phyloP scores from a whole-genome alignment of 805 yeast species.

The Sungouiella thailandica region DNA sequence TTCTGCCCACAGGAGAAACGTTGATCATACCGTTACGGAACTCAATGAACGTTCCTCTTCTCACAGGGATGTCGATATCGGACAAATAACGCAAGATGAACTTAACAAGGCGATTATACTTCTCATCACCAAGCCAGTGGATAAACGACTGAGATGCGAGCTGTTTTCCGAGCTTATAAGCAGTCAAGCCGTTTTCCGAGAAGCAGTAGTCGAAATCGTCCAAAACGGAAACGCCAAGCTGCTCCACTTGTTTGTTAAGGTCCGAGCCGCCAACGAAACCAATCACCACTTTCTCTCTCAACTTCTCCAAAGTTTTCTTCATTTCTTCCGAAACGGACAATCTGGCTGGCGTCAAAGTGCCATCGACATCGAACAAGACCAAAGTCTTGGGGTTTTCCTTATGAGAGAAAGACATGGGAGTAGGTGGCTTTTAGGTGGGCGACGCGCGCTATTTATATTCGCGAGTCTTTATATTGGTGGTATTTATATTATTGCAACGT shows the following conservation, averaged over 20 bases:
- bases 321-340: constrained; percentile 71
- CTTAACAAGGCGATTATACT: constrained; percentile 83
- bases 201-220: constrained; percentile 90
- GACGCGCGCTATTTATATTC: constrained; percentile 4
- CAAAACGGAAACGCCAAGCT: constrained; percentile 76
- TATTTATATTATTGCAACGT: no score
- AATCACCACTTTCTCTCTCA: constrained; percentile 88
- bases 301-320: constrained; percentile 59
- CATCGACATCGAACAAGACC: constrained; percentile 96
- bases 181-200: constrained; percentile 97
- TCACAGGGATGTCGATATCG: constrained; percentile 83
- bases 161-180: constrained; percentile 85
- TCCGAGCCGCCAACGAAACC: constrained; percentile 99
- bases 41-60: constrained; percentile 98
- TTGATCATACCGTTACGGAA: constrained; percentile 99
- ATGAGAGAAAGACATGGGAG: constrained; percentile 55
- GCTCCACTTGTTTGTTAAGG: constrained; percentile 91
- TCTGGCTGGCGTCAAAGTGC: constrained; percentile 98
- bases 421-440: neutral
- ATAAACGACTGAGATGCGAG: constrained; percentile 93
- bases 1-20: constrained; percentile 97
- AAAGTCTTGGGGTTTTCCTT: constrained; percentile 81
- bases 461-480: neutral
- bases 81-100: constrained; percentile 83
- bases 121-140: constrained; percentile 91